These are phyloP conservation scores for Hura crepitans DNA, from an alignment of 441 rosid species.

Conservation along the genomic window DNA sequence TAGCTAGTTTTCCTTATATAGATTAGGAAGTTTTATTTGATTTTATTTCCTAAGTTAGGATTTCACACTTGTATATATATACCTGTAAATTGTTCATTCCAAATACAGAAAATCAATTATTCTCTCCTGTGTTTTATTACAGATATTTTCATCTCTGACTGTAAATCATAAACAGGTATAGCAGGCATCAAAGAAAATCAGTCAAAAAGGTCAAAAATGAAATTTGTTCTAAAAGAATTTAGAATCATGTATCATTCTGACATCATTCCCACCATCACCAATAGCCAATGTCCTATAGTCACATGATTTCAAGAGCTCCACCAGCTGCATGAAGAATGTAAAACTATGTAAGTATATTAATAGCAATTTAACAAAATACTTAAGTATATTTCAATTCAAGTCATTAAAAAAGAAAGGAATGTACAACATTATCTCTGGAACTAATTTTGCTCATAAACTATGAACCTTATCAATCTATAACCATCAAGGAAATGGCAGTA, in stretches of 20 bases:
- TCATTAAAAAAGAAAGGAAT: neutral
- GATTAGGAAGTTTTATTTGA: no score
- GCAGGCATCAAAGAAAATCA: constrained; percentile 23
- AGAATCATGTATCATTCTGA: constrained; percentile 64
- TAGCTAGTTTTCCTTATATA: no score
- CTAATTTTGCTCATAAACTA: neutral
- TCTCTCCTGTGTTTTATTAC: no score
- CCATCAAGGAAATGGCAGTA: neutral
- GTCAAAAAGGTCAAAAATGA: constrained; percentile 6
- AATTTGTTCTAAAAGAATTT: neutral
- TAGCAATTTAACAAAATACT: neutral
- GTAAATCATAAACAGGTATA: no score
- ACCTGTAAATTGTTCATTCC: no score
- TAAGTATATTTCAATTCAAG: neutral
- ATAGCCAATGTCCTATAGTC: constrained; percentile 95
- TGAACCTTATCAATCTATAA: neutral
- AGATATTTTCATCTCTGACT: no score
- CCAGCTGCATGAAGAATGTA: constrained; percentile 53
- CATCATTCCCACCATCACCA: constrained; percentile 99
- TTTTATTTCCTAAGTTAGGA: no score
- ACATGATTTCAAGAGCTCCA: constrained; percentile 83
- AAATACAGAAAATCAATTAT: no score
- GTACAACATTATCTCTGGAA: neutral
- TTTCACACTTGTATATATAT: no score
- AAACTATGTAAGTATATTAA: neutral